Conservation (phyloP, 2,329 filamentous ascomycete genomes). For the Leptographium lundbergii region DNA sequence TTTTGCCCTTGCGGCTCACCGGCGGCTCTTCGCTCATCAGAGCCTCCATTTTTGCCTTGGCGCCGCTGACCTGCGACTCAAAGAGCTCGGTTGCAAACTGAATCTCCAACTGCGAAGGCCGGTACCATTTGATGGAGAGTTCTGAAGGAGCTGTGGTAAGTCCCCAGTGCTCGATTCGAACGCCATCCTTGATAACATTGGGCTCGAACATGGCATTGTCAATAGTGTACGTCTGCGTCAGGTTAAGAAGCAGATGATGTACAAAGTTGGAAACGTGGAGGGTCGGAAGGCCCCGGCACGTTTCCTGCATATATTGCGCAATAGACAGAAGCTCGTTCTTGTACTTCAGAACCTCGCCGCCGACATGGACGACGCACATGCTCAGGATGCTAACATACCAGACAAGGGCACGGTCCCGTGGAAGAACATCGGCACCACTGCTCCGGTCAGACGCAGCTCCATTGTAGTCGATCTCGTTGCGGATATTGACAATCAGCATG, state of each 20-base stretch:
- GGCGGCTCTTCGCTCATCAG: slow-evolving; percentile 73
- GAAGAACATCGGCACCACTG: slow-evolving; percentile 84
- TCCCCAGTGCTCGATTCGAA: slow-evolving; percentile 76
- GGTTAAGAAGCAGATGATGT: slow-evolving; percentile 85
- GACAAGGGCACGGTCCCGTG: slow-evolving; percentile 80
- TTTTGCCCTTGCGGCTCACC: slow-evolving; percentile 83
- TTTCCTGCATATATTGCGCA: slow-evolving; percentile 90
- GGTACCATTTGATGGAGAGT: slow-evolving; percentile 83
- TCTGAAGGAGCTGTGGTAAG: slow-evolving; percentile 60
- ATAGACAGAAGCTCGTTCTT: slow-evolving; percentile 83
- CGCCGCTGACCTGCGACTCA: slow-evolving; percentile 66
- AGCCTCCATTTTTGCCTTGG: slow-evolving; percentile 59
- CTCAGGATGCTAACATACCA: slow-evolving; percentile 97
- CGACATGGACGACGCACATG: slow-evolving; percentile 96
- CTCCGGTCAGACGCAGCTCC: slow-evolving; percentile 90
- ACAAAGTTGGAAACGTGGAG: slow-evolving; percentile 97
- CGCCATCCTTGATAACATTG: slow-evolving; percentile 54
- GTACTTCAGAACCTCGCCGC: slow-evolving; percentile 77
- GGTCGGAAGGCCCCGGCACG: slow-evolving; percentile 84
- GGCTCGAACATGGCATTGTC: slow-evolving; percentile 83
- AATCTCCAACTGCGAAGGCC: slow-evolving; percentile 66
- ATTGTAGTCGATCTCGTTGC: slow-evolving; percentile 94
- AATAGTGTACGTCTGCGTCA: slow-evolving; percentile 87
- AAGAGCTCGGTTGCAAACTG: slow-evolving; percentile 85
- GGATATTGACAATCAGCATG: slow-evolving; percentile 80